Percentiles rank a stretch among this genome's conserved stretches.
phyloP scores from a whole-genome alignment of 140 eudicot species.

The Senecio squalidus region DNA sequence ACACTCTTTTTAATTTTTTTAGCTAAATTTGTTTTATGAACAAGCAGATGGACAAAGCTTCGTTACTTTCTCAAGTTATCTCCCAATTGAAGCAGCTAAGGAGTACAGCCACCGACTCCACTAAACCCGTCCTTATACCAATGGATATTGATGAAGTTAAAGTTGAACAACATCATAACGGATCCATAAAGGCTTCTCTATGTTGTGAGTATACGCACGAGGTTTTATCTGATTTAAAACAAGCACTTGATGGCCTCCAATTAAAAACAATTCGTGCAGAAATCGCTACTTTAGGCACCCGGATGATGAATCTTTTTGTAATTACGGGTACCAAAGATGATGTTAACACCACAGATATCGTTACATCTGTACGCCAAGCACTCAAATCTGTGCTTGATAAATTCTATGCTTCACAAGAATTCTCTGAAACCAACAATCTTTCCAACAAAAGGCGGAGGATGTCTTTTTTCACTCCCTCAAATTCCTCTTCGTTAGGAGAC shows the following conservation, averaged over 20 bases:
- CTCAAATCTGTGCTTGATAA: conserved; percentile 73
- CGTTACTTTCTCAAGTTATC: conserved; percentile 72
- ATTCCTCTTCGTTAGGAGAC: conserved; percentile 49
- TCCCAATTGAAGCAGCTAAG: conserved; percentile 44
- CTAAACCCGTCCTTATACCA: conserved; percentile 57
- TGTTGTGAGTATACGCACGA: conserved; percentile 74
- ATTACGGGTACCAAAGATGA: conserved; percentile 48
- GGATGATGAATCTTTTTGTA: conserved; percentile 59
- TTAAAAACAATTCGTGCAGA: conserved; percentile 52
- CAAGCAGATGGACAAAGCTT: conserved; percentile 86
- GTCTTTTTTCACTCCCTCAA: conserved; percentile 47
- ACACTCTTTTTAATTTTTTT: no score
- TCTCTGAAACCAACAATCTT: conserved; percentile 33
- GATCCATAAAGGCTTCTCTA: conserved; percentile 54
- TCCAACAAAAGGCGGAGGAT: conserved; percentile 67
- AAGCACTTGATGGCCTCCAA: conserved; percentile 59
- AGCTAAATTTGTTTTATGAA: conserved; percentile 10
- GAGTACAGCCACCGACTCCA: conserved; percentile 44
- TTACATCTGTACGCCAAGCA: conserved; percentile 44
- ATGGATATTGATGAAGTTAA: conserved; percentile 73
- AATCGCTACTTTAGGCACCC: conserved; percentile 66
- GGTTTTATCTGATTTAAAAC: conserved; percentile 52
- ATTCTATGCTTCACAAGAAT: conserved; percentile 73
- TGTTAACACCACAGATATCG: conserved; percentile 30
- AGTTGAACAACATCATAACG: conserved; percentile 57